These are phyloP conservation scores for Lablab purpureus DNA, from an alignment of 306 rosid genomes.

Conservation along the genomic window DNA sequence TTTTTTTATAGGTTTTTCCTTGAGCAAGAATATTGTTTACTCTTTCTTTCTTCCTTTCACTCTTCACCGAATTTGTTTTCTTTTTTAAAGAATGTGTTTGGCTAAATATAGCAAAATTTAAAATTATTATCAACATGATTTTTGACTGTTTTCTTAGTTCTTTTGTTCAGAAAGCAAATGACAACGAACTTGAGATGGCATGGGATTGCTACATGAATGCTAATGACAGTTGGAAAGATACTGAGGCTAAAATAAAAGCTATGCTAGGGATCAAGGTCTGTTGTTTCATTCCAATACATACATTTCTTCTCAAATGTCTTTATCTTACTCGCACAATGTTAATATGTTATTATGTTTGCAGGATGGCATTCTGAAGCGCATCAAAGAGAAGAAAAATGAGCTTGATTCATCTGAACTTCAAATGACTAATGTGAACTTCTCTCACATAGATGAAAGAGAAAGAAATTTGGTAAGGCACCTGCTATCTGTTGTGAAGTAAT, in stretches of 20 bases:
- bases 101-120: not conserved
- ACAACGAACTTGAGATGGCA: conserved; percentile 65
- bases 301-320: conserved; percentile 20
- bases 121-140: conserved; percentile 29
- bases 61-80: conserved; percentile 27
- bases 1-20: conserved; percentile 16
- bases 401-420: conserved; percentile 64
- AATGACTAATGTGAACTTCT: conserved; percentile 61
- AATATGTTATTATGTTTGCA: conserved; percentile 53
- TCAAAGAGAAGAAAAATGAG: conserved; percentile 73
- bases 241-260: conserved; percentile 70
- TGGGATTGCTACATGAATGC: conserved; percentile 77
- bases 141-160: not conserved
- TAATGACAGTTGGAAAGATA: conserved; percentile 68
- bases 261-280: conserved; percentile 72
- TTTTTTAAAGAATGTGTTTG: conserved; percentile 17
- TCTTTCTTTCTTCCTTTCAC: not conserved
- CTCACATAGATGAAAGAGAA: conserved; percentile 81
- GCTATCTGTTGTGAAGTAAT: conserved; percentile 42
- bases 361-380: conserved; percentile 71
- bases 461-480: conserved; percentile 71
- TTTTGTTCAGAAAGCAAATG: conserved; percentile 69
- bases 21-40: conserved; percentile 37
- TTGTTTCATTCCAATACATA: conserved; percentile 44
- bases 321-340: conserved; percentile 38